phyloP scores from a whole-genome alignment of 192 early-diverging fungal species.

The Backusella circina region DNA sequence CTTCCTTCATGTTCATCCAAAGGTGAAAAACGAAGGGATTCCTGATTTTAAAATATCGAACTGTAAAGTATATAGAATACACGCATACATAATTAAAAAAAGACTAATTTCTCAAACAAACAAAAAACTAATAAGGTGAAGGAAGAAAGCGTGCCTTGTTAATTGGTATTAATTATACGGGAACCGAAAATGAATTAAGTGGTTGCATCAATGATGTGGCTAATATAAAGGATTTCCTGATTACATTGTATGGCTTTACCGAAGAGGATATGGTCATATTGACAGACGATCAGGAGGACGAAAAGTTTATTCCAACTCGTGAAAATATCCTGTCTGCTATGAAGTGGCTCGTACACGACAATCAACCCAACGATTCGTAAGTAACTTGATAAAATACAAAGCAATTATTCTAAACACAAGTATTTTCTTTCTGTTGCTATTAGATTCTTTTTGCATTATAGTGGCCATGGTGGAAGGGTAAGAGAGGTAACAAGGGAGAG shows the following conservation, averaged over 20 bases:
- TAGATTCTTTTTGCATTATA: constrained; percentile 79
- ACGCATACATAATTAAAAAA: neutral
- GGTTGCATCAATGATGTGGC: constrained; percentile 83
- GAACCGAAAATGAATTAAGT: constrained; percentile 53
- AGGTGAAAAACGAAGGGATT: constrained; percentile 18
- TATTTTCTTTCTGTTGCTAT: neutral
- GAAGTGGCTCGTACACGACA: constrained; percentile 72
- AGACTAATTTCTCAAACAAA: neutral
- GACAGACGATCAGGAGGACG: constrained; percentile 71
- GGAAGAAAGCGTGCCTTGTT: constrained; percentile 82
- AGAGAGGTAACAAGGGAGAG: constrained; percentile 10
- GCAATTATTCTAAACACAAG: neutral
- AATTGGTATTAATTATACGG: constrained; percentile 90
- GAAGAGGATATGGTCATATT: constrained; percentile 66
- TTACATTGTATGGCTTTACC: constrained; percentile 58
- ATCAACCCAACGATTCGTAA: constrained; percentile 71
- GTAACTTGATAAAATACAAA: neutral
- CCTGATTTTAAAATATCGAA: constrained; percentile 46
- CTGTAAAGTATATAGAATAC: constrained; percentile 25
- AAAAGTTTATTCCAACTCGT: constrained; percentile 62
- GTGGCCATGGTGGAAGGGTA: constrained; percentile 69
- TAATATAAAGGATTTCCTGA: constrained; percentile 74
- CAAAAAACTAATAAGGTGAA: constrained; percentile 19
- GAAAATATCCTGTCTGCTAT: constrained; percentile 73
- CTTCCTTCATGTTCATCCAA: constrained; percentile 18